phyloP scores from a whole-genome alignment of 805 yeast genomes.

The Starmerella potacharoeniae region DNA sequence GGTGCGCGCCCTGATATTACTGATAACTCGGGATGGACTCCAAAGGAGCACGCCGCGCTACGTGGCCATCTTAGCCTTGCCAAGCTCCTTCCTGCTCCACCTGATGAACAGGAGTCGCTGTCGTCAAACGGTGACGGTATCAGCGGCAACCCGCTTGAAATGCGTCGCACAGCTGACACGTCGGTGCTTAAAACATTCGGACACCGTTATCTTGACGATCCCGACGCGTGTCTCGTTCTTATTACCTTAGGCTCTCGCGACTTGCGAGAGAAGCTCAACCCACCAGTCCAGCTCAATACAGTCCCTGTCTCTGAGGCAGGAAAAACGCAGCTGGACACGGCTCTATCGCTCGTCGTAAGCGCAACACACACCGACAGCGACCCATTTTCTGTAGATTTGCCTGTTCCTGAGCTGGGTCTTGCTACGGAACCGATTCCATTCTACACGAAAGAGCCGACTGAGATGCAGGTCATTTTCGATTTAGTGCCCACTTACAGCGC shows the following conservation, averaged over 20 bases:
- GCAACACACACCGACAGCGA: conserved; percentile 34
- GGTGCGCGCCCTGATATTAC: conserved; percentile 45
- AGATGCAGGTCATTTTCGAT: conserved; percentile 59
- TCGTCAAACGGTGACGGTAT: background rate
- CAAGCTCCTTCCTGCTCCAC: conserved; percentile 35
- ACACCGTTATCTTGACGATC: conserved; percentile 51
- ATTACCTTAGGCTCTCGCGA: conserved; percentile 84
- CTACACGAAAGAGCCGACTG: conserved; percentile 33
- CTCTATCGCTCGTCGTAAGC: conserved; percentile 60
- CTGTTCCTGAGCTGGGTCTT: conserved; percentile 63
- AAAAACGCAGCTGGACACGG: conserved; percentile 79
- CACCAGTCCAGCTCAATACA: conserved; percentile 51
- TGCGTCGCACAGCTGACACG: conserved; percentile 11
- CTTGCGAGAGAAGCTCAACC: conserved; percentile 43
- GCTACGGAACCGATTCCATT: conserved; percentile 59
- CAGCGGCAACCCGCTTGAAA: background rate
- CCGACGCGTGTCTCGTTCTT: conserved; percentile 57
- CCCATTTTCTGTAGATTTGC: conserved; percentile 62
- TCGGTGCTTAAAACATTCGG: conserved; percentile 76
- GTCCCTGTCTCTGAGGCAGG: conserved; percentile 68
- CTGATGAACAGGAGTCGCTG: conserved; percentile 1
- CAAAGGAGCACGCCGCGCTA: conserved; percentile 91
- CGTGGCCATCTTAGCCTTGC: conserved; percentile 75
- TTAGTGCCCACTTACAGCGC: conserved; percentile 68
- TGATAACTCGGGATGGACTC: conserved; percentile 91